Base-by-base conservation (phyloP, 768 basidiomycete genomes). In the Amanita pallidorosea region DNA sequence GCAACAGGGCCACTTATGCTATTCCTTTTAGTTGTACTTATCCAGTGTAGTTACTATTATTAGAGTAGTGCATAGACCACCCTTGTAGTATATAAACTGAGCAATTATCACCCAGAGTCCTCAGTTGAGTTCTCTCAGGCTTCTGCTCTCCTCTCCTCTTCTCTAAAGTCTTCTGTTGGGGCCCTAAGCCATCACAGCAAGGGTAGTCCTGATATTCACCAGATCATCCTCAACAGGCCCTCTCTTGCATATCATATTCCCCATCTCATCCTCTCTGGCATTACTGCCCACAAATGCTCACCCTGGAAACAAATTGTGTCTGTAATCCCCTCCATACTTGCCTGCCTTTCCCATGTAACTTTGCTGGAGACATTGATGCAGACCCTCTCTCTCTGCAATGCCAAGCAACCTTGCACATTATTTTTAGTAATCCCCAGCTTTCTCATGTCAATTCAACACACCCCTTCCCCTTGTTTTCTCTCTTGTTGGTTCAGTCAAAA, bases 251-350 rank as follows among this genome's bases (percentile, higher is more conserved):
- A 46, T 18, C 45, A 49, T n/a, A 53, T 57, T 2, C 55, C 55
- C 7, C 44, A 57, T 3, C 29, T 61, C 25, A 45, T 53, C 4
- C 23, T 59, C 12, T 56, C 56, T 6, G 54, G 55, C 27, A 51
- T 52, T 6, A 36, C 27, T 9, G 18, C 31, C 23, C 43, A 44
- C 45, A 33, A 22, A 23, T 56, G 37, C 33, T 49, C 38, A 18
- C 29, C 46, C 41, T 49, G 41, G 48, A 36, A 51, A 12, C 37
- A 37, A n/a, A 20, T 52, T 11, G 55, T 50, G 17, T 41, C 15
- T 5, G 8, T 55, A 2, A 29, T 57, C 23, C 17, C 53, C 4
- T 44, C 43, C 34, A 49, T 51, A n/a, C 37, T 57, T 17, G 3
- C 31, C 12, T 45, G 42, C 20, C 52, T 60, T 38, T 27, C 7